These are phyloP conservation scores for Daldinia loculata DNA, from an alignment of 495 filamentous ascomycete genomes.

Conservation along the genomic window DNA sequence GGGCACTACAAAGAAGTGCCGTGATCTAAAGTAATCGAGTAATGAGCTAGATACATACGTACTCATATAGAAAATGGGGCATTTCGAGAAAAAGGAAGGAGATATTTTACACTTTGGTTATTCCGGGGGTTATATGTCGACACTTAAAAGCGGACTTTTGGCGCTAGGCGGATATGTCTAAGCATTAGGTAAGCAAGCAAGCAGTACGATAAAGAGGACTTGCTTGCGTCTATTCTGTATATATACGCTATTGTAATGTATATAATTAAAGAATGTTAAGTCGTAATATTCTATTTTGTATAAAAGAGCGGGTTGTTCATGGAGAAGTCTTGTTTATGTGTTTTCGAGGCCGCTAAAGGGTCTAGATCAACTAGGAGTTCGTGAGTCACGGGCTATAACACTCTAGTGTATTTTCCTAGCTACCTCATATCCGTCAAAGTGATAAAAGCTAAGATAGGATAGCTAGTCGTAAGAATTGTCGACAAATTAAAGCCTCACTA, in stretches of 20 bases:
- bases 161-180: neutral
- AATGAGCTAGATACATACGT: neutral
- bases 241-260: neutral
- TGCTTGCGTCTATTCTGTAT: neutral
- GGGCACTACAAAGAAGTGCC: conserved; percentile 42
- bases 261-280: neutral
- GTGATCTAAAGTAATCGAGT: conserved; percentile 3
- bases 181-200: no score
- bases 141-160: neutral
- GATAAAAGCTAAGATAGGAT: no score
- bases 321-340: neutral
- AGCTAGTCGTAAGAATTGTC: no score
- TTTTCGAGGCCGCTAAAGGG: neutral
- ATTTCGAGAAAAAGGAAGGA: neutral
- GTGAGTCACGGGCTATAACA: no score
- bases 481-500: no score
- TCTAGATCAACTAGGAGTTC: neutral
- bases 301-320: neutral
- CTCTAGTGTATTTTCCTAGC: no score
- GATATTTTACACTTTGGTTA: neutral
- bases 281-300: neutral
- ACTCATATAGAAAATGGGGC: neutral
- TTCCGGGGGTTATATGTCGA: neutral
- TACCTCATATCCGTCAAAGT: no score
- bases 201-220: neutral